Conservation (phyloP, 2,329 filamentous ascomycete species). For the Immersiporthe knoxdaviesiana region DNA sequence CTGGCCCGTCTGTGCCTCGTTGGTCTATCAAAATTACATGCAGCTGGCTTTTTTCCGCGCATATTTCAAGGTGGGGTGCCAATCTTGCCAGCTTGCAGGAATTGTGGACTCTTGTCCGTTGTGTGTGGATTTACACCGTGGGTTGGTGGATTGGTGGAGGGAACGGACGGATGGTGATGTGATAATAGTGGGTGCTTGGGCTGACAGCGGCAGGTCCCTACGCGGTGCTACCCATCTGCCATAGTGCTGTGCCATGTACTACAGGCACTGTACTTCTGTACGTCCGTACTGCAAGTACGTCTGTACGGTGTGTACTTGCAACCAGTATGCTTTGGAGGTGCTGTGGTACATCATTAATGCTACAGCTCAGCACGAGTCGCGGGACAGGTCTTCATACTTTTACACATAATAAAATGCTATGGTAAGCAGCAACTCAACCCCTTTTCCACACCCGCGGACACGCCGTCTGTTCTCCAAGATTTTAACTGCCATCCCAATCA, state of each 20-base stretch:
- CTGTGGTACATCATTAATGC: background rate
- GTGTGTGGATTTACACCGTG: background rate
- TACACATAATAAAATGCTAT: background rate
- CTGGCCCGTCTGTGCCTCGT: background rate
- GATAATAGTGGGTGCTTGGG: background rate
- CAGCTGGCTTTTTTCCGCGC: background rate
- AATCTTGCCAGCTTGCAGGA: background rate
- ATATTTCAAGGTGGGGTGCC: constrained; percentile 1
- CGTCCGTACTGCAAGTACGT: no score
- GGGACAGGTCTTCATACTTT: background rate
- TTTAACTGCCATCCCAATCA: background rate
- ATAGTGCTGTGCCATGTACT: no score
- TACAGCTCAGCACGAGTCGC: background rate
- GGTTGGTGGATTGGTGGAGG: background rate
- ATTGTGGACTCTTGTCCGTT: background rate
- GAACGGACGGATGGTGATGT: background rate
- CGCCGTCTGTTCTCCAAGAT: no score
- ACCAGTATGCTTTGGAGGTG: no score
- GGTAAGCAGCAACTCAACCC: background rate
- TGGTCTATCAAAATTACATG: constrained; percentile 5
- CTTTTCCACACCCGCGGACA: background rate
- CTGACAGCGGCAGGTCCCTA: constrained; percentile 2
- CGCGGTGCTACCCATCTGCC: no score
- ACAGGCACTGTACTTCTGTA: background rate
- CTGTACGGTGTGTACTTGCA: no score